Conservation (phyloP, 108 stramenopile genomes). For the Nitzschia palea region DNA sequence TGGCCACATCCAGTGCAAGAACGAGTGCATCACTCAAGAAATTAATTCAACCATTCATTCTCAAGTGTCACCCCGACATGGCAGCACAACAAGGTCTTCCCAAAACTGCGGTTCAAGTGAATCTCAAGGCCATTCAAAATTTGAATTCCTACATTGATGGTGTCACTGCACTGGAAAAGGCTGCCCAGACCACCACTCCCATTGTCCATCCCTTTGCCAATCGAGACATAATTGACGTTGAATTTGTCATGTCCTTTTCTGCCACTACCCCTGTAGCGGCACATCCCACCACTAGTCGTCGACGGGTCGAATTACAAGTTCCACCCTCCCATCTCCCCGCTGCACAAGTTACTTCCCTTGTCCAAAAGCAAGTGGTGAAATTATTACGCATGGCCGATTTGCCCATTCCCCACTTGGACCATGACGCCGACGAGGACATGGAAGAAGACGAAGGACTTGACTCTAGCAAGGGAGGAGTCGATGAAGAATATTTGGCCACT, state of each 20-base stretch:
- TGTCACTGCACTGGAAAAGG: slow-evolving; percentile 26
- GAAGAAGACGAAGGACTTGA: slow-evolving; percentile 19
- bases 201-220: slow-evolving; percentile 30
- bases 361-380: slow-evolving; percentile 47
- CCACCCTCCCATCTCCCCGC: slow-evolving; percentile 30
- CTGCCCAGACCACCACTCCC: slow-evolving; percentile 2
- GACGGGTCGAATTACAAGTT: slow-evolving; percentile 41
- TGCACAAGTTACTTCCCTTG: slow-evolving; percentile 27
- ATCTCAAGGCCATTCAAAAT: slow-evolving; percentile 75
- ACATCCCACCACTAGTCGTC: slow-evolving; percentile 34
- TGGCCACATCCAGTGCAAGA: neutral
- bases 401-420: slow-evolving; percentile 30
- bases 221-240: slow-evolving; percentile 33
- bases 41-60: slow-evolving; percentile 71
- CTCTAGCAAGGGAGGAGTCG: slow-evolving; percentile 14
- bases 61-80: slow-evolving; percentile 84
- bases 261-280: slow-evolving; percentile 3
- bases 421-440: slow-evolving; percentile 6
- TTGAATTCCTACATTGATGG: slow-evolving; percentile 73
- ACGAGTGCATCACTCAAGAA: slow-evolving; percentile 38
- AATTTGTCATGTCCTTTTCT: slow-evolving; percentile 42
- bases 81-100: slow-evolving; percentile 39
- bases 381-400: slow-evolving; percentile 70
- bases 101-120: slow-evolving; percentile 47
- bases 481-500: slow-evolving; percentile 31